These are phyloP conservation scores for Rhodotorula sp. DNA, from an alignment of 1,284 basidiomycete species.

Conservation along the genomic window DNA sequence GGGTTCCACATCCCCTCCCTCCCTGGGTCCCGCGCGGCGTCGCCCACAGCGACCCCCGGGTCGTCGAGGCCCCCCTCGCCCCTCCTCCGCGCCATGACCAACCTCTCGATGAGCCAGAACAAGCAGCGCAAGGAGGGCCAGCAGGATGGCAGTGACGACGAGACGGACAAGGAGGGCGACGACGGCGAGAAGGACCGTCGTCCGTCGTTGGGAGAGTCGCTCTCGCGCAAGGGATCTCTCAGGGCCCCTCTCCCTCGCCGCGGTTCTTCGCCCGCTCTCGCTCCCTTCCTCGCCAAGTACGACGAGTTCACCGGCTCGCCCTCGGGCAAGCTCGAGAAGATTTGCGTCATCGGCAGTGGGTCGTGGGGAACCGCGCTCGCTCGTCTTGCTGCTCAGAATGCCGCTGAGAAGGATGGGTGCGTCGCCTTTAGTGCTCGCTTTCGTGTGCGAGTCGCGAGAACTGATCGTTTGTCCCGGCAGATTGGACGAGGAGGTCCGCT, in stretches of 20 bases:
- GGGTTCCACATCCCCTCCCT: constrained; percentile 34
- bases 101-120: constrained; percentile 29
- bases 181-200: background rate
- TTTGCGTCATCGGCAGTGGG: constrained; percentile 37
- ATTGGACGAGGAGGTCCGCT: constrained; percentile 38
- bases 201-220: constrained; percentile 15
- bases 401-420: constrained; percentile 33
- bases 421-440: background rate
- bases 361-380: constrained; percentile 40
- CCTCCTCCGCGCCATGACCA: constrained; percentile 30
- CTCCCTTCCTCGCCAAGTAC: constrained; percentile 39
- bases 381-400: constrained; percentile 35
- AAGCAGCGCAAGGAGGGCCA: background rate
- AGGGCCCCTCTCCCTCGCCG: constrained; percentile 24
- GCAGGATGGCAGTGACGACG: background rate
- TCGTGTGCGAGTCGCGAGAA: too few species aligned
- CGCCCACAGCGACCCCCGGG: constrained; percentile 25
- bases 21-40: constrained; percentile 34
- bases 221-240: constrained; percentile 36
- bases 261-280: constrained; percentile 27
- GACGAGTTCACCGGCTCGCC: constrained; percentile 30
- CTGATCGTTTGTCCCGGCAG: background rate
- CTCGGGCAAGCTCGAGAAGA: constrained; percentile 26
- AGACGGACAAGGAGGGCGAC: background rate
- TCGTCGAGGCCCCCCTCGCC: constrained; percentile 39